These are phyloP conservation scores for Suhomyces yuchorum DNA, from an alignment of 1,139 yeast genomes.

Conservation along the genomic window DNA sequence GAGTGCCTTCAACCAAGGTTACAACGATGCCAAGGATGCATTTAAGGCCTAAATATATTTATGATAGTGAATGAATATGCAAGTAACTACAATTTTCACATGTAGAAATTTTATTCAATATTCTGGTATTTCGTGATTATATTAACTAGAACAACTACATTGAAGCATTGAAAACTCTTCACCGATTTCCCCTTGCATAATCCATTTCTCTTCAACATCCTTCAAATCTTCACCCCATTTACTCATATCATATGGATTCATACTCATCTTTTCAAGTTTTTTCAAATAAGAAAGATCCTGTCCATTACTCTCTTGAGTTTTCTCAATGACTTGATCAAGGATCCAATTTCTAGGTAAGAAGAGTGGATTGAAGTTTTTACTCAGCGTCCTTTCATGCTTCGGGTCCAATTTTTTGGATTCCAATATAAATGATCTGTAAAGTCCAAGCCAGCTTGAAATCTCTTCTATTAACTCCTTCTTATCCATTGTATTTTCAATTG, in stretches of 20 bases:
- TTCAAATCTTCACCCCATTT: conserved; percentile 68
- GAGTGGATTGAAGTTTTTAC: conserved; percentile 63
- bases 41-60: conserved; percentile 18
- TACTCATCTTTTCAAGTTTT: conserved; percentile 62
- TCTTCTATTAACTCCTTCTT: conserved; percentile 35
- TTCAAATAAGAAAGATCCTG: conserved; percentile 44
- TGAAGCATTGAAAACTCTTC: conserved; percentile 58
- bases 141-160: conserved; percentile 67
- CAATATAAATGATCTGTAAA: conserved; percentile 38
- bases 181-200: conserved; percentile 46
- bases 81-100: neutral
- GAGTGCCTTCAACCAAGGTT: conserved; percentile 42
- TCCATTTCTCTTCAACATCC: conserved; percentile 60
- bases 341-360: conserved; percentile 89
- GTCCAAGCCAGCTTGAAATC: conserved; percentile 42
- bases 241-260: conserved; percentile 57
- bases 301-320: conserved; percentile 41
- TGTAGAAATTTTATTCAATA: no score
- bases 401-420: conserved; percentile 29
- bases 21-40: conserved; percentile 37
- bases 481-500: conserved; percentile 25
- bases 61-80: neutral
- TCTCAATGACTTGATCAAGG: conserved; percentile 74
- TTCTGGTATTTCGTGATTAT: no score
- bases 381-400: conserved; percentile 40